Conservation (phyloP, 2,329 filamentous ascomycete species). For the Dothistroma pini region DNA sequence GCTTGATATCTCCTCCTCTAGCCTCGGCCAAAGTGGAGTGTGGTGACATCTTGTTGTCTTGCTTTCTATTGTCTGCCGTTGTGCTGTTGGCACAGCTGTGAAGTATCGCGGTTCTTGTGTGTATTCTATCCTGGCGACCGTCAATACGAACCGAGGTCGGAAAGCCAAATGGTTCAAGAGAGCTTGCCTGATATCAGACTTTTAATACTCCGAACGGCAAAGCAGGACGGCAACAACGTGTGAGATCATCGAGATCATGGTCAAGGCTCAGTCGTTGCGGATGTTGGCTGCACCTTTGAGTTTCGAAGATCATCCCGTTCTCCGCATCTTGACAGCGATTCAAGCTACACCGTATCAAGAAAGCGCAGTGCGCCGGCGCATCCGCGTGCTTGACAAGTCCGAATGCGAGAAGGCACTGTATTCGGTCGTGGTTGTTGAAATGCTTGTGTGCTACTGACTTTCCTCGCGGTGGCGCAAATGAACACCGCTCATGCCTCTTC, state of each 20-base stretch:
- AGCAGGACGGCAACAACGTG: background rate
- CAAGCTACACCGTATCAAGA: background rate
- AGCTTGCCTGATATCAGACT: background rate
- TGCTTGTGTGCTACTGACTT: background rate
- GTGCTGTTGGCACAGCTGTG: background rate
- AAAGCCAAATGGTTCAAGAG: background rate
- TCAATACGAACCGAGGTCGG: background rate
- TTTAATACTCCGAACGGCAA: background rate
- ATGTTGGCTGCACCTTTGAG: background rate
- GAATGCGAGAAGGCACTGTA: no score
- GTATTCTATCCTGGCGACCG: background rate
- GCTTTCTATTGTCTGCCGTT: background rate
- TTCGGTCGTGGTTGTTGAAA: background rate
- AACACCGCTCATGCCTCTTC: no score
- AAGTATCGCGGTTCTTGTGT: background rate
- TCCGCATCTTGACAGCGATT: background rate
- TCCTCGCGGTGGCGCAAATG: no score
- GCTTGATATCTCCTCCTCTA: background rate
- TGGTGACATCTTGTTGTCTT: background rate
- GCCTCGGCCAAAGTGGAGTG: background rate
- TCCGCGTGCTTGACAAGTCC: no score
- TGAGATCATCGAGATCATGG: background rate
- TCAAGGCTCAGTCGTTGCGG: background rate
- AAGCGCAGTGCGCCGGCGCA: background rate
- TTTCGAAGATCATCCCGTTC: background rate